These are phyloP conservation scores for Physcomitrium patens DNA, from an alignment of 225 moss, liverwort and hornwort species.

Conservation along the genomic window DNA sequence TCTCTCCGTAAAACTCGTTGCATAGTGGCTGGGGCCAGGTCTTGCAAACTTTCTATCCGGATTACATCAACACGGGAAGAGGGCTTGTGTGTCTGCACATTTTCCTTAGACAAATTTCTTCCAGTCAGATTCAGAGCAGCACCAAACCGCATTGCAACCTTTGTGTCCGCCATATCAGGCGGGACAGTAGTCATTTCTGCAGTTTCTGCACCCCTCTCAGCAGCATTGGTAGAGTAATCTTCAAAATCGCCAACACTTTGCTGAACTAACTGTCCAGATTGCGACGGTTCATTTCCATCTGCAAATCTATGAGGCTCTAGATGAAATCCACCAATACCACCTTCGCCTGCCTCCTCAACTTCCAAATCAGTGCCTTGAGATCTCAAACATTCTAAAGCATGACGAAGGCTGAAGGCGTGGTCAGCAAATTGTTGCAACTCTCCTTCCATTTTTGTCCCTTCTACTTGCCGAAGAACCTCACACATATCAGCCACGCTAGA, in stretches of 20 bases:
- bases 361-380: conserved; percentile 71
- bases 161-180: conserved; percentile 32
- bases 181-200: conserved; percentile 14
- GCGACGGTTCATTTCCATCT: conserved; percentile 37
- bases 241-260: conserved; percentile 38
- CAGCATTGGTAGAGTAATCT: conserved; percentile 38
- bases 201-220: conserved; percentile 39
- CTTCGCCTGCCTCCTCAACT: conserved; percentile 40
- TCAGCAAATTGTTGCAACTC: conserved; percentile 94
- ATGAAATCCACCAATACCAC: conserved; percentile 58
- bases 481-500: conserved; percentile 97
- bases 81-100: conserved; percentile 55
- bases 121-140: conserved; percentile 48
- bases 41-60: conserved; percentile 95
- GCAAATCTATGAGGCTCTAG: conserved; percentile 64
- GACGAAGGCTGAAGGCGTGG: conserved; percentile 97
- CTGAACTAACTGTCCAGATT: conserved; percentile 15
- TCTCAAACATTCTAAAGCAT: conserved; percentile 91
- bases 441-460: conserved; percentile 97
- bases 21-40: conserved; percentile 83
- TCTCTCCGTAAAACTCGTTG: conserved; percentile 93
- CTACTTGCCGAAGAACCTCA: conserved; percentile 94
- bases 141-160: conserved; percentile 26
- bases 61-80: conserved; percentile 91
- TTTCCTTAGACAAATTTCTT: conserved; percentile 43